These are phyloP conservation scores for Dimocarpus longan DNA, from an alignment of 345 rosid genomes.

Conservation along the genomic window DNA sequence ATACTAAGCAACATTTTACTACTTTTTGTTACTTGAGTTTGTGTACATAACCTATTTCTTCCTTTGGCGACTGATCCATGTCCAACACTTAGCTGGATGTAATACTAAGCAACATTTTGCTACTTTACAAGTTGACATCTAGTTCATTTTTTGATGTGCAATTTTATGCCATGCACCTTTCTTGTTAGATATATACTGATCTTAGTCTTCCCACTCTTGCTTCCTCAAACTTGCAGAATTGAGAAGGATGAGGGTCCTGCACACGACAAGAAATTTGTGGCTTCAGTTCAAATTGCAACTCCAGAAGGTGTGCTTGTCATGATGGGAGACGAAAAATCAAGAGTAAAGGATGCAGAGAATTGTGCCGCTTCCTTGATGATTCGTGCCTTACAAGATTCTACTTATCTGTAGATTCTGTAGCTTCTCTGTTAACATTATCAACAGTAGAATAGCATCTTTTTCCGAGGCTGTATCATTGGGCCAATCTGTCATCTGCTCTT, in stretches of 20 bases:
- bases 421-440: background rate
- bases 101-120: no score
- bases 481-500: no score
- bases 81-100: no score
- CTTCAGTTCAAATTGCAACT: constrained; percentile 53
- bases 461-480: background rate
- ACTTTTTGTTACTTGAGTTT: no score
- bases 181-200: background rate
- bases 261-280: constrained; percentile 46
- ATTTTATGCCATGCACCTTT: background rate
- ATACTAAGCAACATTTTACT: no score
- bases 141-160: background rate
- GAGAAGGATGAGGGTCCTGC: constrained; percentile 60
- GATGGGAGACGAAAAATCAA: constrained; percentile 51
- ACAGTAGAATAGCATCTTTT: background rate
- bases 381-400: constrained; percentile 37
- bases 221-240: constrained; percentile 42
- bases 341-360: constrained; percentile 63
- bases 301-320: constrained; percentile 36
- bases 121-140: background rate
- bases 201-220: background rate
- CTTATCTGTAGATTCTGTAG: constrained; percentile 30
- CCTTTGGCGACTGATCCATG: no score
- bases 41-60: no score
- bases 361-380: constrained; percentile 73